Base-by-base conservation (phyloP, 768 basidiomycete species). In the Scleroderma bovista region DNA sequence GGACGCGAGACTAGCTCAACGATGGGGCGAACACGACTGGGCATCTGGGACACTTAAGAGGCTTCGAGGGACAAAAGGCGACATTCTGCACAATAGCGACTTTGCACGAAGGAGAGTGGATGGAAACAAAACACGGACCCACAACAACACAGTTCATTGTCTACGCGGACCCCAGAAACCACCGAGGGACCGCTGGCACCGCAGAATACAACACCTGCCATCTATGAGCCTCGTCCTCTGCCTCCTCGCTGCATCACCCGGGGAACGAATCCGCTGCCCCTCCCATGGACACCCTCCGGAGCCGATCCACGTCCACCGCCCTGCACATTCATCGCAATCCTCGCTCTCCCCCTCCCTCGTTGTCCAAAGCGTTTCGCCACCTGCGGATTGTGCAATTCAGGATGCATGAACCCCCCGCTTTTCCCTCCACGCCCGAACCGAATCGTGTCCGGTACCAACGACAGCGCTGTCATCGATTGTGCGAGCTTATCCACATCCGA, bases 401-500 rank as follows among this genome's bases (percentile, higher is more conserved):
- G 62, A 44, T 70, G 66, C 32, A 62, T 70, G 53, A 83, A 78
- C 7, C 79, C 82, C 23, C 75, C 76, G 19, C 62, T 68, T 55
- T 75, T 79, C 3, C 80, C 82, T 1, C 88, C 88, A 34, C 86
- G 74, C 22, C 88, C 88, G 52, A 91, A 91, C 12, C 83, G 76
- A 37, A 90, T 76, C 0, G 83, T 75, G 3, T 79, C 67, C 3
- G 88, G 88, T 1, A 90, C 78, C 48, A 90, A 75, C 9, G 80
- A 71, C 57, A 79, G 69, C 24, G 76, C 65, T 47, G 65, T 67
- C 59, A 79, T 65, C 1, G 74, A 74, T 22, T 71, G 64, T 17
- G 80, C 61, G 13, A 90, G 72, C 15, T 68, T 69, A 45, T 84
- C 78, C 32, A 82, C 57, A 37, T 60, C 63, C 22, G 57, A 54